These are phyloP conservation scores for Acorus calamus DNA, from an alignment of 106 monocot genomes.

Conservation along the genomic window DNA sequence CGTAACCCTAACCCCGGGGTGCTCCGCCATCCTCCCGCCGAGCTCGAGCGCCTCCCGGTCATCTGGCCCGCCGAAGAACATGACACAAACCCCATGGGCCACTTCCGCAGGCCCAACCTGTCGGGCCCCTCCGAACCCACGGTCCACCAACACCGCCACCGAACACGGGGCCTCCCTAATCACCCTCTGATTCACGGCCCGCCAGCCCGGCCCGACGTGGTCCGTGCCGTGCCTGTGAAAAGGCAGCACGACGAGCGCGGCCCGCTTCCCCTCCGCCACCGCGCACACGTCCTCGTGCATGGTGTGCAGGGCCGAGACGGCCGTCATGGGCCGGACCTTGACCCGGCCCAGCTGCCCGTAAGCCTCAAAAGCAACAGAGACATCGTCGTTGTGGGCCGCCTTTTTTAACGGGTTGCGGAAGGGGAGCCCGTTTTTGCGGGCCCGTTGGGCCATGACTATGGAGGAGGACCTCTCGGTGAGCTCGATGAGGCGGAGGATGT, in stretches of 20 bases:
- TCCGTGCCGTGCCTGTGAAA: conserved; percentile 54
- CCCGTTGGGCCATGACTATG: conserved; percentile 35
- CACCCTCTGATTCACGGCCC: conserved; percentile 47
- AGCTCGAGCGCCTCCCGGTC: conserved; percentile 67
- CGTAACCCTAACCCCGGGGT: conserved; percentile 46
- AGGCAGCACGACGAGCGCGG: conserved; percentile 21
- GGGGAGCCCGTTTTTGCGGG: conserved; percentile 43
- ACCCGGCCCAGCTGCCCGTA: conserved; percentile 42
- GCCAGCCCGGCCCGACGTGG: conserved; percentile 37
- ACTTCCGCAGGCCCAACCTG: conserved; percentile 39
- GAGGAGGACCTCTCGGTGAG: conserved; percentile 52
- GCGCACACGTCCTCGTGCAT: conserved; percentile 39
- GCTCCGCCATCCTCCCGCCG: conserved; percentile 56
- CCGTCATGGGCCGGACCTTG: conserved; percentile 36
- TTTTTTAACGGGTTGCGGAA: conserved; percentile 25
- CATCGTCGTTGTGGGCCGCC: conserved; percentile 16
- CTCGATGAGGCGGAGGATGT: conserved; percentile 66
- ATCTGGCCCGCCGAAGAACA: conserved; percentile 83
- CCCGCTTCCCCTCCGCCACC: conserved; percentile 25
- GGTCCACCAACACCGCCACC: conserved; percentile 55
- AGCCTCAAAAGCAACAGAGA: conserved; percentile 55
- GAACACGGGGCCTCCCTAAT: conserved; percentile 62
- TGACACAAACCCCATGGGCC: conserved; percentile 43
- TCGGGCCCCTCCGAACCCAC: conserved; percentile 44
- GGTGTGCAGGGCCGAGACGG: conserved; percentile 45